Conservation (phyloP, 2,329 filamentous ascomycete species). For the Aspergillus puulaauensis region DNA sequence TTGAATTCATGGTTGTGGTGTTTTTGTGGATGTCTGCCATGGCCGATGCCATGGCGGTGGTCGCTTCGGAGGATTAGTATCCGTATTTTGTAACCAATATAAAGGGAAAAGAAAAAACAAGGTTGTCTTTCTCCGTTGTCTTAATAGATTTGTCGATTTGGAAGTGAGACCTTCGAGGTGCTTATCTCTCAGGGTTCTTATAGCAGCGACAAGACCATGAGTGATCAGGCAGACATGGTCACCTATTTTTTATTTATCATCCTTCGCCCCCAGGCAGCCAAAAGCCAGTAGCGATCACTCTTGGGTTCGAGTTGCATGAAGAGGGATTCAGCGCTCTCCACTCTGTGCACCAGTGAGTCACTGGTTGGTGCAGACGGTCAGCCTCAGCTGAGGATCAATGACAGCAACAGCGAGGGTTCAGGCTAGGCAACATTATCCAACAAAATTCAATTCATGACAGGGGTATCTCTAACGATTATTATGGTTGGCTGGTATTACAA, state of each 20-base stretch:
- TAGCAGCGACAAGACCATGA: not conserved
- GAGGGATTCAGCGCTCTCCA: not conserved
- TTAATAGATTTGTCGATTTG: no score
- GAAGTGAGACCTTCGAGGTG: no score
- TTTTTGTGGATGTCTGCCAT: not conserved
- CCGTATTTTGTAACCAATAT: not conserved
- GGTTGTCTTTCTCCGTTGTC: no score
- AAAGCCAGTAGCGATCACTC: not conserved
- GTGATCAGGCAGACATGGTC: not conserved
- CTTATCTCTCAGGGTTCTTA: not conserved
- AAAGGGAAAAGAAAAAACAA: not conserved
- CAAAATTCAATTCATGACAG: not conserved
- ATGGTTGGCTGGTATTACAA: constrained; percentile 1
- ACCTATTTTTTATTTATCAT: not conserved
- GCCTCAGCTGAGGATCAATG: not conserved
- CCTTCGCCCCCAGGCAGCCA: not conserved
- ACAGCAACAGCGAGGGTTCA: not conserved
- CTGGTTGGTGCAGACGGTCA: not conserved
- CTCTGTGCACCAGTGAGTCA: not conserved
- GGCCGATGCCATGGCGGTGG: constrained; percentile 12
- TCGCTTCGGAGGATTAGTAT: not conserved
- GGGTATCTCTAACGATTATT: constrained; percentile 8
- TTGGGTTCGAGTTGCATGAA: not conserved
- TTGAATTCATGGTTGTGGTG: constrained; percentile 8
- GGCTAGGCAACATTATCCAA: not conserved